phyloP scores from a whole-genome alignment of 768 basidiomycete genomes.

The Tylopilus rubrobrunneus region DNA sequence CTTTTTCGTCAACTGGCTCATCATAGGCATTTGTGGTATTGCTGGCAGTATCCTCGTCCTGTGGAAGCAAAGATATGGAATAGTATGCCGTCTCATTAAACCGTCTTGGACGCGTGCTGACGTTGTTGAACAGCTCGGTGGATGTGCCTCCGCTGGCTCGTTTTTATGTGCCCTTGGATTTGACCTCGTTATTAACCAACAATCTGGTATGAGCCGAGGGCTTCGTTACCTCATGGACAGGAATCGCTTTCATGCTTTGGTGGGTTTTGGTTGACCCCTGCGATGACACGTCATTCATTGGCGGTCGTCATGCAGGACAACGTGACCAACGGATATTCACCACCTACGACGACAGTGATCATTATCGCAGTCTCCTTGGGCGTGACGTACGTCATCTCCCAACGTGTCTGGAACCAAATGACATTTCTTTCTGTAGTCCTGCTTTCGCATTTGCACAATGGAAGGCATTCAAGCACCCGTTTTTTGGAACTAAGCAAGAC shows the following conservation, averaged over 20 bases:
- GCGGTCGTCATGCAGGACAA: conserved; percentile 39
- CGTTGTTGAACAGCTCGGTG: conserved; percentile 33
- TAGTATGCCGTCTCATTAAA: conserved; percentile 37
- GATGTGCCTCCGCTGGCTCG: conserved; percentile 57
- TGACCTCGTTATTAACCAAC: conserved; percentile 54
- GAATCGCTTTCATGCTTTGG: conserved; percentile 53
- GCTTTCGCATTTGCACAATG: conserved; percentile 53
- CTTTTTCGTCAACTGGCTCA: conserved; percentile 50
- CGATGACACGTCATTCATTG: neutral
- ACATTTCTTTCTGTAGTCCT: conserved; percentile 35
- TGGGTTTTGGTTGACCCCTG: conserved; percentile 29
- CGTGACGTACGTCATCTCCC: conserved; percentile 44
- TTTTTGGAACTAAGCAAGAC: conserved; percentile 32
- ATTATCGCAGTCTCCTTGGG: conserved; percentile 51
- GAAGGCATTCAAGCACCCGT: conserved; percentile 46
- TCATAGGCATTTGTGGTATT: conserved; percentile 44
- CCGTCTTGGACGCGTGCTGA: conserved; percentile 1
- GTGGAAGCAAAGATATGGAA: conserved; percentile 43
- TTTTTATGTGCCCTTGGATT: conserved; percentile 54
- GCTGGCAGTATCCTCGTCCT: conserved; percentile 40
- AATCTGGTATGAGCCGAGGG: conserved; percentile 60
- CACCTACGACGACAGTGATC: conserved; percentile 47
- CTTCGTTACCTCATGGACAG: conserved; percentile 61
- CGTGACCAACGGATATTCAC: conserved; percentile 44
- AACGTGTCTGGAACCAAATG: neutral